Base-by-base conservation (phyloP, 768 basidiomycete species). In the Mycena galericulata region DNA sequence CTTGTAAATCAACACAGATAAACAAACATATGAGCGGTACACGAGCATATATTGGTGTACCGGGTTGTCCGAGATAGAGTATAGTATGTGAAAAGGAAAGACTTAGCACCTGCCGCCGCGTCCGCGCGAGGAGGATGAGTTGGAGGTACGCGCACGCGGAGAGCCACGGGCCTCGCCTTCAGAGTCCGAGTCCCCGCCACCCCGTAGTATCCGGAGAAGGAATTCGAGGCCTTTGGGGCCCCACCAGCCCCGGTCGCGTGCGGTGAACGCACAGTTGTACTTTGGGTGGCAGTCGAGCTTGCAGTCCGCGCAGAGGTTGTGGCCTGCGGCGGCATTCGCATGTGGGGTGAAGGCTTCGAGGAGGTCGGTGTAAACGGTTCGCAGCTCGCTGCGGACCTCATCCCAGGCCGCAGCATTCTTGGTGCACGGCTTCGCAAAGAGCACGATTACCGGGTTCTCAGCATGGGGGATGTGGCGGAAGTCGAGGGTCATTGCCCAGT, bases 201-300 rank as follows among this genome's bases (percentile, higher is more conserved):
- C 57, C 32, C 45, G 22, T 2, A 61, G 32, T 29, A 38, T 22
- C 20, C 7, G 26, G 24, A 50, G 27, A 0, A 12, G 15, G 2
- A 14, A 17, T 8, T 2, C 26, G 18, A 61, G 36, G 46, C 30
- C 47, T 1, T 8, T 14, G 7, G 60, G 60, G 26, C 60, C 60
- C 60, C 60, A 62, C 36, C 34, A 62, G 22, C 15, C 14, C 26
- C 14, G 27, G 60, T 62, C 60, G 22, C 60, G 49, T 1, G 41
- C 24, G 0, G 47, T 38, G 47, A 62, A 62, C 3, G 24, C 1
- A 38, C 60, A 62, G 36, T 38, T 50, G 34, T 40, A 62, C 49
- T 51, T 62, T 6, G 60, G 60, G 60, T 62, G 60, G 38, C 60
- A 50, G 49, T 62, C 60, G 9, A 50, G 34, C 34, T 62, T 62